Evolutionary conservation across 2,329 filamentous ascomycete species (phyloP), one percentile per base, ranked within the genome.

Genomic region (Penicillium sp.): DNA sequence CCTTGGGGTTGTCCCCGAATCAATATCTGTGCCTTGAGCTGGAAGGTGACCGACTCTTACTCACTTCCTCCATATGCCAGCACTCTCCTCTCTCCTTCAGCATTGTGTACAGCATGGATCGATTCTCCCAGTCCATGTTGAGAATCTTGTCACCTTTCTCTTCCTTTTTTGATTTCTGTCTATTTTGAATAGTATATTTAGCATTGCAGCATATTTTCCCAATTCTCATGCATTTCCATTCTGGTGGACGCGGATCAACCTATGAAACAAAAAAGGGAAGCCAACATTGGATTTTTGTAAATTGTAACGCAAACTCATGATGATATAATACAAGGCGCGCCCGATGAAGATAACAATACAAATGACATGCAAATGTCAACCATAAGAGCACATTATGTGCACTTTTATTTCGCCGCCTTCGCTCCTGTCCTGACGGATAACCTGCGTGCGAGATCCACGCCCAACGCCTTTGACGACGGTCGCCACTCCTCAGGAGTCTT

Each of bases 401-500:
- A 53, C 32, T 46, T 53, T 6, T 49, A 32, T n/a, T 28, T 25
- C 29, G 39, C 29, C 9, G 26, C 6, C 26, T 33, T 38, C 4
- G 9, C 38, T 5, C 48, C 50, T 24, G 44, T 49, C 52, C 49
- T 59, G 49, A 36, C 49, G 46, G 43, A 52, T 44, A 32, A 51
- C 49, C 47, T 59, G 39, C 45, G 55, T 44, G 48, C 61, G 53
- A 67, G 68, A 50, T 65, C 67, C 47, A 72, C 47, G 12, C 70
- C 70, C 48, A 75, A 47, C 18, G 64, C 63, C 61, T 72, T 64
- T 73, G 73, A 76, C 13, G 73, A 74, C 32, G 73, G 72, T 50
- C 66, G 73, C 86, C 87, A 90, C 53, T 73, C 73, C 59, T 77
- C 73, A 66, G 80, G 75, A 18, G 83, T 81, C 43, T 74, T 69